Evolutionary conservation across 179 eudicot genomes (phyloP).

Genomic region (Beta macrorhiza): DNA sequence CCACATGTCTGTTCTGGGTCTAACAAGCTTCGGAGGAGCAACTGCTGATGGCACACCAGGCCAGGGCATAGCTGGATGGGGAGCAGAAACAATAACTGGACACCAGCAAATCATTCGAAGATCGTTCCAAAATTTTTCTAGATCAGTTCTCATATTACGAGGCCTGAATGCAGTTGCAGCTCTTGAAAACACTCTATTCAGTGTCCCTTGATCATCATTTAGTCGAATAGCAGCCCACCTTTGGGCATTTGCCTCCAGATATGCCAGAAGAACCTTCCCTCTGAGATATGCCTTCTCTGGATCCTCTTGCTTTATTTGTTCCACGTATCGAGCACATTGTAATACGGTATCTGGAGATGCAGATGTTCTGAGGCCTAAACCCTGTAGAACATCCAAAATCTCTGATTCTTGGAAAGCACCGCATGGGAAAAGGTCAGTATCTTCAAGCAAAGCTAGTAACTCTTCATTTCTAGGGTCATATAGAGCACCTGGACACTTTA

Average conservation of each 20-base stretch:
- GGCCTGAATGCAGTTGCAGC: slow-evolving; percentile 77
- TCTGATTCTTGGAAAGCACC: slow-evolving; percentile 62
- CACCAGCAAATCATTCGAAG: slow-evolving; percentile 92
- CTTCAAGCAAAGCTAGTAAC: slow-evolving; percentile 76
- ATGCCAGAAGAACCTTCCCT: slow-evolving; percentile 87
- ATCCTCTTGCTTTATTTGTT: slow-evolving; percentile 59
- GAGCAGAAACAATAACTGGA: slow-evolving; percentile 86
- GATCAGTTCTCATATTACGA: slow-evolving; percentile 68
- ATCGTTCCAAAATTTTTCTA: slow-evolving; percentile 94
- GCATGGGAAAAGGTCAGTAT: slow-evolving; percentile 81
- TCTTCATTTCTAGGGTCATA: slow-evolving; percentile 99
- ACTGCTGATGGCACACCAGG: slow-evolving; percentile 76
- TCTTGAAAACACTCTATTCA: slow-evolving; percentile 73
- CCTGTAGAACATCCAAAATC: slow-evolving; percentile 75
- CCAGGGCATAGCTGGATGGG: slow-evolving; percentile 89
- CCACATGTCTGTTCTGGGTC: slow-evolving; percentile 79
- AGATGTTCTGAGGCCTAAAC: slow-evolving; percentile 79
- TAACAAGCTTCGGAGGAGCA: slow-evolving; percentile 96
- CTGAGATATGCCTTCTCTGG: slow-evolving; percentile 64
- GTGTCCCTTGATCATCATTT: slow-evolving; percentile 56
- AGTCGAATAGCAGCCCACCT: slow-evolving; percentile 65
- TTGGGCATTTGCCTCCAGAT: slow-evolving; percentile 91
- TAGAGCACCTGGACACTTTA: slow-evolving; percentile 61
- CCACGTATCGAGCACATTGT: slow-evolving; percentile 84
- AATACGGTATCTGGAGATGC: slow-evolving; percentile 80